Base-by-base conservation (phyloP, 352 stramenopile genomes). In the Phytophthora meadii region DNA sequence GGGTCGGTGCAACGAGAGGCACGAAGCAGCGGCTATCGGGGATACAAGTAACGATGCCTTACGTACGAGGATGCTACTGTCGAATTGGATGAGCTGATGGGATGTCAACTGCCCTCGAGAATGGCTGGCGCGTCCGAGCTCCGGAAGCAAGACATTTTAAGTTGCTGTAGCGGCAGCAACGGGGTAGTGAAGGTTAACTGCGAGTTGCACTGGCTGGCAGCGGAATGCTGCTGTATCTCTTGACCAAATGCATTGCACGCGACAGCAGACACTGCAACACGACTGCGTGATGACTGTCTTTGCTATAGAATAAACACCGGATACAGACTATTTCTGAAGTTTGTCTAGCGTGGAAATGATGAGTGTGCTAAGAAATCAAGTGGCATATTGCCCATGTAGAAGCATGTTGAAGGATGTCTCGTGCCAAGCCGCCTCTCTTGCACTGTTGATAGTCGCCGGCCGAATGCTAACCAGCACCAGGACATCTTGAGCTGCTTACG, bases 1-100 rank as follows among this genome's bases (percentile, higher is more conserved):
- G 44, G 54, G n/a, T 63, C 44, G 36, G 45, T 58, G 59, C 54
- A 65, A 68, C 44, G 60, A 45, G 59, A 15, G 49, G 44, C 19
- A 44, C 59, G 60, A 68, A 53, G 57, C 47, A 61, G 56, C 36
- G 24, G 48, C n/a, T 15, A 39, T 52, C 25, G 46, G 25, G 48
- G 47, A 59, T 65, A 37, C 60, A 10, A 46, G 30, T 54, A 37
- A 51, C 60, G 60, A 15, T 42, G 53, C 53, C 30, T 25, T 71
- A 65, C 63, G 57, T 55, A 68, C 64, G 57, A 54, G 46, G 39
- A 55, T 68, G 57, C 58, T 72, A 72, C 65, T 72, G 53, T 72
- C 58, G 58, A 68, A 68, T 72, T 72, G 65, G 65, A 72, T 72
- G 65, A 72, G 65, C 65, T 72, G 65, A 72, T 60, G 57, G 65